These are phyloP conservation scores for Cyclostephanos tholiformis DNA, from an alignment of 108 stramenopile species.

Conservation along the genomic window DNA sequence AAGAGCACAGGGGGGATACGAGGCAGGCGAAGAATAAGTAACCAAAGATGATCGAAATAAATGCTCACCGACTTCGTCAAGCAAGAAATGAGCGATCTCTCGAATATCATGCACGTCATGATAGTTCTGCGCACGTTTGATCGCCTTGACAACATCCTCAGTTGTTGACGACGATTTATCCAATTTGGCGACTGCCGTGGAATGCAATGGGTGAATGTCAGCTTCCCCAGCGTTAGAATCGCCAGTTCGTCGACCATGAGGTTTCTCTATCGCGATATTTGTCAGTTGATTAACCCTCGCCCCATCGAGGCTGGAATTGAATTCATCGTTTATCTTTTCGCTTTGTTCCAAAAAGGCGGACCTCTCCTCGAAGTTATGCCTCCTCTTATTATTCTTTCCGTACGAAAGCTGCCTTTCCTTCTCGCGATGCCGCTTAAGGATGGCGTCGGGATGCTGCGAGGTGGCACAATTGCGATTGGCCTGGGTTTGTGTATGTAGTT, in stretches of 20 bases:
- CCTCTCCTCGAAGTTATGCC: constrained; percentile 32
- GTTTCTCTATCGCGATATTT: constrained; percentile 2
- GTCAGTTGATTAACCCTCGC: constrained; percentile 17
- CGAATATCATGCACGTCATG: constrained; percentile 72
- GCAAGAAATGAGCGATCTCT: constrained; percentile 72
- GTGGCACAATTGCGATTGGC: constrained; percentile 15
- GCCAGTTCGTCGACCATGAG: background rate
- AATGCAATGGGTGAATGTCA: constrained; percentile 49
- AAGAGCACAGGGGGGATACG: background rate
- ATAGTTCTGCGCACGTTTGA: constrained; percentile 77
- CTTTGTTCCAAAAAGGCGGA: constrained; percentile 12
- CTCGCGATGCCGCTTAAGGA: constrained; percentile 30
- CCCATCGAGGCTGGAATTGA: constrained; percentile 21
- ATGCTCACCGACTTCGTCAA: constrained; percentile 64
- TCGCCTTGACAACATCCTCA: constrained; percentile 73
- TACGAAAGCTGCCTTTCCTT: constrained; percentile 7
- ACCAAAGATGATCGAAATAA: background rate
- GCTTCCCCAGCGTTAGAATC: background rate
- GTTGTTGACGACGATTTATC: constrained; percentile 60
- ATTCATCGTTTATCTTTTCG: constrained; percentile 18
- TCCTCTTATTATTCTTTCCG: constrained; percentile 17
- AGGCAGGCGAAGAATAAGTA: background rate
- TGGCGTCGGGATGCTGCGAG: constrained; percentile 44
- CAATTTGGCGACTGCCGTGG: constrained; percentile 52
- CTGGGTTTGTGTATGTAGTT: constrained; percentile 2